These are phyloP conservation scores for Jimgerdemannia lactiflua DNA, from an alignment of 192 early-diverging fungal species.

Conservation along the genomic window DNA sequence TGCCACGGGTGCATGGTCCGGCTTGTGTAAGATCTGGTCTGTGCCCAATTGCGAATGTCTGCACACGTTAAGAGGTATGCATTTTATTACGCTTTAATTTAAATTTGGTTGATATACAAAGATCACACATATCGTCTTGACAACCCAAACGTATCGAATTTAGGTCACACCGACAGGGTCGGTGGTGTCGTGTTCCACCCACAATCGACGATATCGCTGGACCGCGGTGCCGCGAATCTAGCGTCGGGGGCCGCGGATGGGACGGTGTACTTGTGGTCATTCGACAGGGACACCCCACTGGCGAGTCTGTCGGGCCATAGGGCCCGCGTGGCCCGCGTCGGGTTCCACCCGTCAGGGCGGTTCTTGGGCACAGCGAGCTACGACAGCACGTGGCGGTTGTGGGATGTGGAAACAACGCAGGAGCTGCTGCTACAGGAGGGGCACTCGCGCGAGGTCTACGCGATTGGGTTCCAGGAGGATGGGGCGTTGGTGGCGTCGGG, in stretches of 20 bases:
- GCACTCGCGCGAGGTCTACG: constrained; percentile 92
- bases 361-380: constrained; percentile 72
- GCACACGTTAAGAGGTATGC: constrained; percentile 7
- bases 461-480: constrained; percentile 89
- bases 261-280: constrained; percentile 77
- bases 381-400: constrained; percentile 96
- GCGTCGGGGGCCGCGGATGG: constrained; percentile 85
- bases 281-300: constrained; percentile 71
- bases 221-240: constrained; percentile 61
- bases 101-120: too few relatives aligned
- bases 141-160: too few relatives aligned
- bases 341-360: constrained; percentile 86
- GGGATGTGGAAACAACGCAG: constrained; percentile 76
- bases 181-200: constrained; percentile 92
- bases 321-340: constrained; percentile 79
- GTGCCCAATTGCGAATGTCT: constrained; percentile 70
- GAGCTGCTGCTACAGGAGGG: constrained; percentile 93
- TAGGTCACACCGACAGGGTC: constrained; percentile 86
- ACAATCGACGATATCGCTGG: constrained; percentile 58
- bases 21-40: constrained; percentile 83
- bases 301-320: constrained; percentile 78
- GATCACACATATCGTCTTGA: neutral
- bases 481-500: constrained; percentile 88
- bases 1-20: constrained; percentile 84
- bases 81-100: too few relatives aligned